phyloP scores from a whole-genome alignment of 306 rosid species.

The Vicia faba region DNA sequence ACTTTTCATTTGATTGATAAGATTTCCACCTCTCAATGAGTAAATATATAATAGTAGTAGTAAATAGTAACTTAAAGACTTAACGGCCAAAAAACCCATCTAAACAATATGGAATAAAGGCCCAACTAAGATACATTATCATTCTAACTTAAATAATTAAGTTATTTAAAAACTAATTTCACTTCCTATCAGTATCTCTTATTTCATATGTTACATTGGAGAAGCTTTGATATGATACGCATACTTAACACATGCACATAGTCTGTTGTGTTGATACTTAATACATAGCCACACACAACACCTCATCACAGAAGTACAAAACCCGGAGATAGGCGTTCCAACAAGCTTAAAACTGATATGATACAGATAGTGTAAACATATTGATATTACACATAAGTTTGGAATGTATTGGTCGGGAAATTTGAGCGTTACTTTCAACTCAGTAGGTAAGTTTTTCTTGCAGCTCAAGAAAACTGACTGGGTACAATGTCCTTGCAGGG shows the following conservation, averaged over 20 bases:
- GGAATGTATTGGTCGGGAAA: slow-evolving; percentile 44
- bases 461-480: slow-evolving; percentile 54
- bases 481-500: slow-evolving; percentile 65
- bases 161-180: too few species aligned
- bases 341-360: slow-evolving; percentile 34
- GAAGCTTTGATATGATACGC: slow-evolving; percentile 27
- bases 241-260: slow-evolving; percentile 12
- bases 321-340: slow-evolving; percentile 18
- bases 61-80: too few species aligned
- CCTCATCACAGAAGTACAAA: slow-evolving; percentile 8
- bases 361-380: slow-evolving; percentile 35
- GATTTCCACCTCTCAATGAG: too few species aligned
- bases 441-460: slow-evolving; percentile 34
- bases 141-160: too few species aligned
- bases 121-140: too few species aligned
- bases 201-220: slow-evolving; percentile 34
- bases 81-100: too few species aligned
- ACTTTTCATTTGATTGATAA: too few species aligned
- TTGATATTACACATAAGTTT: slow-evolving; percentile 34
- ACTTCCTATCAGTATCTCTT: too few species aligned
- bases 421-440: slow-evolving; percentile 18
- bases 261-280: not conserved
- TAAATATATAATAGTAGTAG: too few species aligned
- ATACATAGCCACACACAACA: not conserved
- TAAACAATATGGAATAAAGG: too few species aligned